Conservation (phyloP, 2,329 filamentous ascomycete species). For the Thielaviopsis cerberus region DNA sequence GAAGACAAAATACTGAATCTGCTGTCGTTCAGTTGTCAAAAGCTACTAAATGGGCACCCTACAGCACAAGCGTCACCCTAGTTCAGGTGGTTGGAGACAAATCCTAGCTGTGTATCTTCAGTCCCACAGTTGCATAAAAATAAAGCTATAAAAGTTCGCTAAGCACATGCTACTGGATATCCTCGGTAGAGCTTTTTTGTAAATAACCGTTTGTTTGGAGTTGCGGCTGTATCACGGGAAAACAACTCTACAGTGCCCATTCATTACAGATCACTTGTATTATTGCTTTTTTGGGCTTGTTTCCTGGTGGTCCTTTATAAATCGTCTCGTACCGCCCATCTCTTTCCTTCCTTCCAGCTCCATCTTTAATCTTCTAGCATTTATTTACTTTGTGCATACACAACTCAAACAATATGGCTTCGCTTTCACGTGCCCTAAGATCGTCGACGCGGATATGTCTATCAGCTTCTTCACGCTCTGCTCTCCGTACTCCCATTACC, state of each 20-base stretch:
- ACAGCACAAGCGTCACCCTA: background rate
- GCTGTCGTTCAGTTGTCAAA: too few relatives aligned
- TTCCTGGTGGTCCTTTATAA: too few relatives aligned
- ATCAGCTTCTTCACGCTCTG: background rate
- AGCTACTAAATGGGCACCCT: background rate
- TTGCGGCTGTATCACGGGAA: background rate
- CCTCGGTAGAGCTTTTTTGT: slow-evolving; percentile 13
- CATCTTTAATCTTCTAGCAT: background rate
- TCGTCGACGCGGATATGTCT: background rate
- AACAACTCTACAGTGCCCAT: background rate
- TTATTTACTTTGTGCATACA: background rate
- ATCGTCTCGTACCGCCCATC: too few relatives aligned
- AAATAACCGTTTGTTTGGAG: background rate
- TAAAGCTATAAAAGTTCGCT: background rate
- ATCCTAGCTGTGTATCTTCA: background rate
- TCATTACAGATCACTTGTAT: background rate
- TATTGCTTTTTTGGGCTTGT: background rate
- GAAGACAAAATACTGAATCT: too few relatives aligned
- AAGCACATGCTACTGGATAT: slow-evolving; percentile 14
- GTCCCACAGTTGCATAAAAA: background rate
- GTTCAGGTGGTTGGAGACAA: background rate
- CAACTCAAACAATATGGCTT: slow-evolving; percentile 6
- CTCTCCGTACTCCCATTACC: background rate
- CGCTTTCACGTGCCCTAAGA: slow-evolving; percentile 10
- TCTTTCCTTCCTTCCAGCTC: background rate